Evolutionary conservation across 768 basidiomycete species (phyloP), one percentile per base, ranked within the genome.

Genomic region (Leccinum pellstonianum): DNA sequence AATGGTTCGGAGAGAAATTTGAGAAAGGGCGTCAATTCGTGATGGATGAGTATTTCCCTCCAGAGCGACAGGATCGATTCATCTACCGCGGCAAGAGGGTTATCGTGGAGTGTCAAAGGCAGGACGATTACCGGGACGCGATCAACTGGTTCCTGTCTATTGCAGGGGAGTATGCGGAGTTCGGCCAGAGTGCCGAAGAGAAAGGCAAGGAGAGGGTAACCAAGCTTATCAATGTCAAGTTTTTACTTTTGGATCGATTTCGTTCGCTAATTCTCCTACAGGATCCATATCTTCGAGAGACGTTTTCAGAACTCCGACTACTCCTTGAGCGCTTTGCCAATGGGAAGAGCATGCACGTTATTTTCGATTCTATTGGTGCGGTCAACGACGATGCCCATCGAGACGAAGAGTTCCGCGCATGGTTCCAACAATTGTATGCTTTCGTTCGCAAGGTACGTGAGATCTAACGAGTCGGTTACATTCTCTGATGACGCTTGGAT

Each of bases 71-170:
- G 23, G 93, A 96, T 56, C 93, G 93, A 68, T 97, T 94, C 74
- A 90, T 98, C 68, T 96, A 88, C 79, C 84, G 96, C 12, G 81
- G 86, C 6, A 98, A 98, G 81, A 98, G 97, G 85, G 88, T 90
- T 38, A 84, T 97, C 55, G 81, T 95, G 59, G 95, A 98, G 69
- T 95, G 92, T 70, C 95, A 97, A 75, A 87, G 88, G 69, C 94
- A 96, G 75, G 81, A 87, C 55, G 90, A 96, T 70, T 98, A 97
- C 74, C 91, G 94, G 66, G 86, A 86, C 59, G 83, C 86, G 7
- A 78, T 93, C 51, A 77, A 76, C n/a, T 93, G 91, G 91, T 77
- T 93, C 5, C 76, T 93, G 33, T 74, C 77, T 25, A 80, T 80
- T 57, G 64, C 90, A 12, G 83, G 86, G 63, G 81, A 87, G 59